phyloP scores from a whole-genome alignment of 2,329 filamentous ascomycete genomes.

The Monosporascus sp. region DNA sequence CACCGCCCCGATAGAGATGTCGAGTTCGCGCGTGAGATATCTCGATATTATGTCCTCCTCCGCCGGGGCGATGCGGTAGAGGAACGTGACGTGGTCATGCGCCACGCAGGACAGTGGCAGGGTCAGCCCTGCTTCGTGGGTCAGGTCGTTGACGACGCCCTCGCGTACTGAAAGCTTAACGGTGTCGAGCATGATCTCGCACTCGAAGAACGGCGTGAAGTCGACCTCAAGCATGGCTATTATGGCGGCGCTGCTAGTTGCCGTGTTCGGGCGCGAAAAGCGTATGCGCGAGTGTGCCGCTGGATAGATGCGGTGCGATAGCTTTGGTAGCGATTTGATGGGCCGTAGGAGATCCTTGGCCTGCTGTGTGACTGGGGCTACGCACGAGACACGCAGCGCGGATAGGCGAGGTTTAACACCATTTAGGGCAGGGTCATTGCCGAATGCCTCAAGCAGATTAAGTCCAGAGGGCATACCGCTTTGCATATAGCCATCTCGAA shows the following conservation, averaged over 20 bases:
- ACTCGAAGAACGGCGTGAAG: slow-evolving; percentile 65
- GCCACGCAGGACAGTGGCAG: slow-evolving; percentile 59
- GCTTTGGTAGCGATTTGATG: slow-evolving; percentile 57
- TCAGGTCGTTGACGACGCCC: slow-evolving; percentile 54
- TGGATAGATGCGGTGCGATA: slow-evolving; percentile 60
- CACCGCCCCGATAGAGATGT: slow-evolving; percentile 55
- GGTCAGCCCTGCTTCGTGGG: slow-evolving; percentile 40
- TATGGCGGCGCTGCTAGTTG: slow-evolving; percentile 53
- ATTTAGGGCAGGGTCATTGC: slow-evolving; percentile 56
- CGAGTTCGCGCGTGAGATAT: slow-evolving; percentile 46
- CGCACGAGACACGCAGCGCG: slow-evolving; percentile 67
- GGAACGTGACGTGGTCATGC: slow-evolving; percentile 69
- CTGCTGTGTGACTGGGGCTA: slow-evolving; percentile 60
- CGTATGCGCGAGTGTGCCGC: slow-evolving; percentile 67
- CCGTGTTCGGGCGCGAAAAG: slow-evolving; percentile 59
- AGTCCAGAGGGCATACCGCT: slow-evolving; percentile 64
- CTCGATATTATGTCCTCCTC: slow-evolving; percentile 40
- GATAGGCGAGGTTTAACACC: slow-evolving; percentile 63
- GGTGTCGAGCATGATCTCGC: slow-evolving; percentile 55
- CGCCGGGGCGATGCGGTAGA: slow-evolving; percentile 60
- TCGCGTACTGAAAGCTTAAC: slow-evolving; percentile 53
- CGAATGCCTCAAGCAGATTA: slow-evolving; percentile 73
- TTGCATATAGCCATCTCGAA: slow-evolving; percentile 59
- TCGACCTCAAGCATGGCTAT: slow-evolving; percentile 70
- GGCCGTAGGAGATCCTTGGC: slow-evolving; percentile 56